Evolutionary conservation across 305 asterid genomes (phyloP), one percentile per base, ranked within the genome.

Genomic region (Withania somnifera): DNA sequence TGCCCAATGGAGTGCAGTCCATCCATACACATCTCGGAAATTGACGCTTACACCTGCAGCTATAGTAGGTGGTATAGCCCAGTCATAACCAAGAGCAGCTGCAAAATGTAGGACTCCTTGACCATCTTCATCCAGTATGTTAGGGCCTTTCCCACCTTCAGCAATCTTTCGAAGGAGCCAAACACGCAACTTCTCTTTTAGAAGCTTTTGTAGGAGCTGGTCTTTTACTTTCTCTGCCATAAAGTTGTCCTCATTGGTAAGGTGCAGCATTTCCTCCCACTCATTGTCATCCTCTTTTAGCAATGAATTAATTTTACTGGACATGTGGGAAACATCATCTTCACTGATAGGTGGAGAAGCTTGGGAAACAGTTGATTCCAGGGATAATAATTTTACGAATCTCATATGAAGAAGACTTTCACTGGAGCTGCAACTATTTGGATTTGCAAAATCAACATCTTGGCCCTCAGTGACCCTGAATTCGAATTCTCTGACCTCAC

Each of bases 1-100:
- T 45, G 99, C 99, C 99, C 99, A 96, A 86, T 96, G 99, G 86
- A 96, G 98, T 1, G 98, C 98, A 51, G 97, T 96, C 97, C 99
- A 92, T 76, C 99, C 99, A 88, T 92, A 92, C 10, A 84, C 88
- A 86, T 96, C 99, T 83, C 99, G 94, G 84, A 94, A 96, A 84
- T 96, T 90, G 84, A 96, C 87, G 71, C 91, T 92, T 77, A 96
- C 94, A 47, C 98, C 98, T 26, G 93, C 92, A 84, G 90, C 91
- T 85, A 94, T 76, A 45, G 93, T 94, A 68, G 98, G 97, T 13
- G 85, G 89, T 84, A 96, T 89, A 69, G 93, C 97, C 99, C 99
- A 96, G 85, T 91, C 96, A 87, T 89, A 94, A 86, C 94, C 97
- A 81, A 96, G 88, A 77, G 98, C 98, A 13, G 95, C 99, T 19